These are phyloP conservation scores for Aspergillus affinis DNA, from an alignment of 495 filamentous ascomycete species.

Conservation along the genomic window DNA sequence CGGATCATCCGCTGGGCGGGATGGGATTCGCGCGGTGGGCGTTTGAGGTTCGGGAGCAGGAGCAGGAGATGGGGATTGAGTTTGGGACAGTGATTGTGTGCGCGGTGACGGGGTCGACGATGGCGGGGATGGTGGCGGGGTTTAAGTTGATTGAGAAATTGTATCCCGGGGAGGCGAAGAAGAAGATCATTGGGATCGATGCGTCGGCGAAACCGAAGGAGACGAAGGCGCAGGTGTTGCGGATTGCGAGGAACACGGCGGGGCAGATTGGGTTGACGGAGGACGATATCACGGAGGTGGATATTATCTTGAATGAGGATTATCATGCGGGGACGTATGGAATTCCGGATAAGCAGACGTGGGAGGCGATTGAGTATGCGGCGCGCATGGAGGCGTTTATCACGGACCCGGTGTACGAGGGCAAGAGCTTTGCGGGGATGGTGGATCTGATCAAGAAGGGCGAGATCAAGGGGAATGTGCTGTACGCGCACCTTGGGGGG, in stretches of 20 bases:
- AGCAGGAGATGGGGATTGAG: constrained; percentile 53
- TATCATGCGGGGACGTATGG: constrained; percentile 64
- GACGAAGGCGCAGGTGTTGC: constrained; percentile 56
- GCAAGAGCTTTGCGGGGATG: constrained; percentile 66
- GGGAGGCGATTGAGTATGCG: constrained; percentile 60
- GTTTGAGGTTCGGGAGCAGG: constrained; percentile 59
- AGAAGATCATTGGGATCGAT: constrained; percentile 60
- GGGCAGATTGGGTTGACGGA: constrained; percentile 54
- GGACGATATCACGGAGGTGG: constrained; percentile 53
- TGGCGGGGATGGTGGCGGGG: constrained; percentile 63
- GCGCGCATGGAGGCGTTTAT: constrained; percentile 63
- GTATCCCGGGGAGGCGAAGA: constrained; percentile 35
- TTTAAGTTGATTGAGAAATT: constrained; percentile 56
- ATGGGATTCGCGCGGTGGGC: constrained; percentile 66
- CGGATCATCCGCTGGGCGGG: constrained; percentile 64
- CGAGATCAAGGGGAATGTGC: constrained; percentile 56
- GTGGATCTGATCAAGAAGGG: constrained; percentile 59
- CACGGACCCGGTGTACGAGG: constrained; percentile 68
- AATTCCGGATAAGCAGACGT: constrained; percentile 54
- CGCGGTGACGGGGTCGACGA: constrained; percentile 61
- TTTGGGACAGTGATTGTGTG: constrained; percentile 64
- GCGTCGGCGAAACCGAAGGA: constrained; percentile 55
- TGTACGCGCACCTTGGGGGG: constrained; percentile 66
- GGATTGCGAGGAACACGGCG: constrained; percentile 60
- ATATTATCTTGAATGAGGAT: constrained; percentile 59